Base-by-base conservation (phyloP, 2,329 filamentous ascomycete genomes). In the Hypomyces rosellus region DNA sequence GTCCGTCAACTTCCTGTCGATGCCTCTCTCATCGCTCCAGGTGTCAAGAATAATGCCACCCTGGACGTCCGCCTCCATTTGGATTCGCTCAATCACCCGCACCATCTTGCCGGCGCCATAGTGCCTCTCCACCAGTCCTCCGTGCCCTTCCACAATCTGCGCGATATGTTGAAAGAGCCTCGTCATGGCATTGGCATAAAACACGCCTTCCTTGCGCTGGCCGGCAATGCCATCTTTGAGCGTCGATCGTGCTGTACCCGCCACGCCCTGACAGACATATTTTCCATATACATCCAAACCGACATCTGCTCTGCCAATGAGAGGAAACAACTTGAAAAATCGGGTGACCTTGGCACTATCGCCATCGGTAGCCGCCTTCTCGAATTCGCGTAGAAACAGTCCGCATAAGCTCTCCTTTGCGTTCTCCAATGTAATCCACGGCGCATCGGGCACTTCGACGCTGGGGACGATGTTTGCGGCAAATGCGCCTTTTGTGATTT, bases 121-220 rank as follows among this genome's bases (percentile, higher is more conserved):
- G 68, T 99, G 93, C 43, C 89, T 83, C 71, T 97, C 91, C 1
- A 99, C 92, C 8, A 99, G 76, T 1, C 84, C 84, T 33, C 92
- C 89, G 64, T 99, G 93, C 1, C 88, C 85, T 61, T 97, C 92
- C 18, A 99, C 85, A 57, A 99, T 96, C 65, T 95, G 89, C 2
- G 93, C 92, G 66, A 99, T 96, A 68, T 99, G 92, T 68, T 97
- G 92, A 65, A 99, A 99, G 43, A 99, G 72, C 64, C 89, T 91
- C 4, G 91, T 96, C 55, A 99, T 73, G 2, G 89, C 86, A 67
- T 87, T 92, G 39, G 88, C 91, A 65, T 96, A 97, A 73, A 96
- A 96, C 72, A 91, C 88, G 4, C 84, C 85, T 54, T 95, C 91
- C 61, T 82, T 86, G 16, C 65, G 64, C 52, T 62, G 67, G 30